Conservation (phyloP, 352 stramenopile species). For the Globisporangium cederbergense region DNA sequence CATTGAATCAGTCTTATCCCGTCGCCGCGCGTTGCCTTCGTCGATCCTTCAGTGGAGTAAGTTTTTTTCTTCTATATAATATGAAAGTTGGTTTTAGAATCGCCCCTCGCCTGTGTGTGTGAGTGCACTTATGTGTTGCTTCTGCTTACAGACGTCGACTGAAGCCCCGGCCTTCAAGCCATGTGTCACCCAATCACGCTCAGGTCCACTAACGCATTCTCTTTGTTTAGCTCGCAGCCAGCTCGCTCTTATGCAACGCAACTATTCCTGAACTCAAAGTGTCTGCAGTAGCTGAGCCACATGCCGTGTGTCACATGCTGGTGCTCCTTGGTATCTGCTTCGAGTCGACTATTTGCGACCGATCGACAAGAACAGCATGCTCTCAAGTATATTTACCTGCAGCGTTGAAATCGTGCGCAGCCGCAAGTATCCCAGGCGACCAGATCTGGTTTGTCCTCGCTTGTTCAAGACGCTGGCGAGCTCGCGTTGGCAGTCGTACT, state of each 20-base stretch:
- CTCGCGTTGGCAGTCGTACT: conserved; percentile 1
- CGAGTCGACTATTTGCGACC: not conserved
- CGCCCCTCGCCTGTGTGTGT: not conserved
- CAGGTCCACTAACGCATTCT: not conserved
- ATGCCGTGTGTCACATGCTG: too few relatives aligned
- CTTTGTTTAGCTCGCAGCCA: conserved; percentile 1
- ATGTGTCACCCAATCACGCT: not conserved
- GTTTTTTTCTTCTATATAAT: conserved; percentile 12
- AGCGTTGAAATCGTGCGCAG: not conserved
- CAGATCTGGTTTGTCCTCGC: not conserved
- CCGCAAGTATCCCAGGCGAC: conserved; percentile 1
- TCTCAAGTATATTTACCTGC: not conserved
- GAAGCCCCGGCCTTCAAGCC: not conserved
- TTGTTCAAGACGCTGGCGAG: not conserved
- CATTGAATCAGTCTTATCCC: not conserved
- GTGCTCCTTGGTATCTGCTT: not conserved
- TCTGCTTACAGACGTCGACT: not conserved
- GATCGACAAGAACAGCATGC: conserved; percentile 2
- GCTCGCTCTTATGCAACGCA: not conserved
- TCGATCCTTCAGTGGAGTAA: conserved; percentile 5
- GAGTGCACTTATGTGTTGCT: not conserved
- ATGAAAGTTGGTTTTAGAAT: conserved; percentile 12
- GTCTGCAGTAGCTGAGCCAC: not conserved
- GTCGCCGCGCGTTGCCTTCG: not conserved
- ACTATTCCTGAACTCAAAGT: conserved; percentile 5